phyloP scores from a whole-genome alignment of 1,139 yeast species.

The Diutina pseudorugosa region DNA sequence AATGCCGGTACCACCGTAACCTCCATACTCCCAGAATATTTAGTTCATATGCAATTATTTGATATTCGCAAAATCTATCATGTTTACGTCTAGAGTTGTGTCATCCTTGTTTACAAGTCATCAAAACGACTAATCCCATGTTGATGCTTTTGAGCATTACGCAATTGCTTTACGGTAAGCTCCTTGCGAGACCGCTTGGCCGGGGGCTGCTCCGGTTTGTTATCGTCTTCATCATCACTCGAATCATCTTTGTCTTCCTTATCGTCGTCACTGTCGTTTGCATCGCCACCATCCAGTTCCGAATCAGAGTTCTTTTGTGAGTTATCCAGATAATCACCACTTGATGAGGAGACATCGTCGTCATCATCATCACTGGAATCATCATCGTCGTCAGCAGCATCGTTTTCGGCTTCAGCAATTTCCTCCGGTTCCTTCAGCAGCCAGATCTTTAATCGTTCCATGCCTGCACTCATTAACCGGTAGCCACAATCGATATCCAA shows the following conservation, averaged over 20 bases:
- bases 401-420: background rate
- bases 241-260: slow-evolving; percentile 9
- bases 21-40: too few species aligned
- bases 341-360: slow-evolving; percentile 4
- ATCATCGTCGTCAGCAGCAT: slow-evolving; percentile 7
- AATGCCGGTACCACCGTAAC: too few species aligned
- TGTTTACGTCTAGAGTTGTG: too few species aligned
- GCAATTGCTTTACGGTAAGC: slow-evolving; percentile 32
- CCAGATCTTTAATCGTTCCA: slow-evolving; percentile 78
- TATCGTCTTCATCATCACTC: background rate
- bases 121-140: slow-evolving; percentile 62
- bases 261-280: slow-evolving; percentile 7
- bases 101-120: too few species aligned
- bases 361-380: slow-evolving; percentile 7
- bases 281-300: slow-evolving; percentile 7
- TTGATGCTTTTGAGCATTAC: slow-evolving; percentile 40
- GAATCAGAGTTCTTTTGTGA: slow-evolving; percentile 10
- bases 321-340: slow-evolving; percentile 7
- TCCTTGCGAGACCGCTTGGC: slow-evolving; percentile 14
- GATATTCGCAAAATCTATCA: too few species aligned
- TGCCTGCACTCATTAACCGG: slow-evolving; percentile 68
- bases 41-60: too few species aligned
- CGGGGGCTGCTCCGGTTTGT: background rate
- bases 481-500: slow-evolving; percentile 75
- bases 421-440: slow-evolving; percentile 12